Base-by-base conservation (phyloP, 768 basidiomycete genomes). In the Vararia minispora region DNA sequence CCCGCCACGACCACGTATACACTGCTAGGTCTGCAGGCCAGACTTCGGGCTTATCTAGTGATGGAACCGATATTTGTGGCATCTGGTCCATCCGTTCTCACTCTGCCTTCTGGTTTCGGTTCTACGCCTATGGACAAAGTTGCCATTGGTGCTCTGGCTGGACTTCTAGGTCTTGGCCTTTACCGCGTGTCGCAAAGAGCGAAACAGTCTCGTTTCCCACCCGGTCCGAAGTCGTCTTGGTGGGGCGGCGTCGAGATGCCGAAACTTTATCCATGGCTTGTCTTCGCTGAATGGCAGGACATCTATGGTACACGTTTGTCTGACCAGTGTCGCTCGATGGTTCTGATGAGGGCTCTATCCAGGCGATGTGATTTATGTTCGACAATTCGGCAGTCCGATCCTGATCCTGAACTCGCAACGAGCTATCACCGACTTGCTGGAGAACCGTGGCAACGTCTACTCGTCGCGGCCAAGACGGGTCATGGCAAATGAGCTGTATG, bases 291-390 rank as follows among this genome's bases (percentile, higher is more conserved):
- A 34, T 71, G 69, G 70, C 60, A 57, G 38, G 41, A 62, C 18
- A 52, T 51, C 13, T 71, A 69, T 36, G 69, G 69, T 67, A 47
- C 7, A 37, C 26, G 17, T 29, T 33, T n/a, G n/a, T n/a, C n/a
- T n/a, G n/a, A n/a, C n/a, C 18, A 28, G 41, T 46, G 11, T 45
- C 12, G 44, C 36, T 24, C 16, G 11, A 17, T 28, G 7, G 37
- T 29, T 36, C 17, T 25, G 16, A 22, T 28, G 21, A 13, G 11
- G 18, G 4, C 40, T 25, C 14, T 35, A 11, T 27, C 3, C 33
- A 68, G 69, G 70, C n/a, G 68, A 71, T 45, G 41, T 71, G 20
- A 60, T 71, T 18, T 68, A 66, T 41, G 51, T 71, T 27, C 53
- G 55, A 26, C 47, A 68, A 18, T 58, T 67, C 33, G 65, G 67